These are phyloP conservation scores for Fragaria iinumae DNA, from an alignment of 306 rosid species.

Conservation along the genomic window DNA sequence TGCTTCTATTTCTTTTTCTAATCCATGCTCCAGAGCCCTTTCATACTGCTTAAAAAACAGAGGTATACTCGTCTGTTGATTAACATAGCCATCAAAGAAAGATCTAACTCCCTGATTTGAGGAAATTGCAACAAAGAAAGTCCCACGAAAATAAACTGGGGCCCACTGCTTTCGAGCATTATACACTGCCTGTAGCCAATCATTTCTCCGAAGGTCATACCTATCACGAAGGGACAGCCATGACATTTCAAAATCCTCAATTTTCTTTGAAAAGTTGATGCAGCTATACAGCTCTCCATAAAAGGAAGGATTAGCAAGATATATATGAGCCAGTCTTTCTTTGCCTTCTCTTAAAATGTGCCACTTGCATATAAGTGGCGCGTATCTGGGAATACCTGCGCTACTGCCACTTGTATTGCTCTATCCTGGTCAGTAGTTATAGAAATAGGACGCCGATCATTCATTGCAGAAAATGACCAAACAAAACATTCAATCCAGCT, in stretches of 20 bases:
- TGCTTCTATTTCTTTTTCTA: conserved; percentile 73
- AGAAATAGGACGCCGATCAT: conserved; percentile 58
- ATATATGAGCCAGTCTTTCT: conserved; percentile 69
- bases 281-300: conserved; percentile 70
- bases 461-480: conserved; percentile 60
- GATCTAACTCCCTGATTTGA: conserved; percentile 56
- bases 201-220: conserved; percentile 58
- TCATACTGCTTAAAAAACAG: conserved; percentile 71
- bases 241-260: conserved; percentile 61
- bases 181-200: conserved; percentile 80
- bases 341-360: conserved; percentile 87
- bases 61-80: conserved; percentile 71
- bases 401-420: conserved; percentile 62
- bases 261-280: conserved; percentile 59
- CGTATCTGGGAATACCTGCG: conserved; percentile 58
- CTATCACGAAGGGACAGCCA: conserved; percentile 58
- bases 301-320: conserved; percentile 70
- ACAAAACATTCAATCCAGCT: too few relatives aligned
- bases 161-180: conserved; percentile 85
- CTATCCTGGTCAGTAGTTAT: conserved; percentile 82
- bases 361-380: conserved; percentile 83
- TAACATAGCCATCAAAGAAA: conserved; percentile 69
- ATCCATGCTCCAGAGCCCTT: conserved; percentile 55
- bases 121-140: conserved; percentile 64
- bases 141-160: conserved; percentile 71